Evolutionary conservation across 1,284 basidiomycete genomes (phyloP), one percentile per base, ranked within the genome.

Genomic region (Ceratorhiza oryzae-sativae): DNA sequence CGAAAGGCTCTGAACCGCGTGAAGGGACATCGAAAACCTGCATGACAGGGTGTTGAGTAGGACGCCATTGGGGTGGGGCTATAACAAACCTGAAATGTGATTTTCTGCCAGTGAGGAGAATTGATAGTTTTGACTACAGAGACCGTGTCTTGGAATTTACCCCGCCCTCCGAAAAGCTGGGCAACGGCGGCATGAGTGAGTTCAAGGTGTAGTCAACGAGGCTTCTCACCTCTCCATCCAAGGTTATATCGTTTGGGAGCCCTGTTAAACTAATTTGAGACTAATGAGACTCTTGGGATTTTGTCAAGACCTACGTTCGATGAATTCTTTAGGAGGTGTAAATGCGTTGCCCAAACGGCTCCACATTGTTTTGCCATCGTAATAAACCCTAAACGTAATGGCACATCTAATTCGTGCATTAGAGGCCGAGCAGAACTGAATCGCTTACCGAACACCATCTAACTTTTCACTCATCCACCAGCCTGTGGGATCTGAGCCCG

Each of bases 401-500:
- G 12, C 30, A 32, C 27, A 25, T n/a, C 15, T n/a, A 34, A 3
- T 3, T 2, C 18, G 25, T 23, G 12, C 42, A 13, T 15, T 23
- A 12, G 13, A 20, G n/a, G 18, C 8, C n/a, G 42, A 45, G 42
- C 18, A 56, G n/a, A 36, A 0, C 18, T 15, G n/a, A 30, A 36
- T 18, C 9, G 72, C 82, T n/a, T 74, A 85, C 84, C 84, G 79
- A 46, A 88, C 86, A 65, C 86, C 86, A 77, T 87, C 86, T 68
- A 88, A 77, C 76, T 88, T 90, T 77, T 90, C 88, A 25, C 87
- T 88, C 32, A 89, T 83, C 87, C 87, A 89, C 86, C 86, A 89
- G 0, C 86, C 87, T 10, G 83, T 84, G 0, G 87, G 88, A 75
- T 89, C 87, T 51, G 81, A 80, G 0, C 85, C 86, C 10, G 77